Percentiles rank a stretch among this genome's conserved stretches.
phyloP scores from a whole-genome alignment of 352 stramenopile genomes.

The Detonula confervacea region DNA sequence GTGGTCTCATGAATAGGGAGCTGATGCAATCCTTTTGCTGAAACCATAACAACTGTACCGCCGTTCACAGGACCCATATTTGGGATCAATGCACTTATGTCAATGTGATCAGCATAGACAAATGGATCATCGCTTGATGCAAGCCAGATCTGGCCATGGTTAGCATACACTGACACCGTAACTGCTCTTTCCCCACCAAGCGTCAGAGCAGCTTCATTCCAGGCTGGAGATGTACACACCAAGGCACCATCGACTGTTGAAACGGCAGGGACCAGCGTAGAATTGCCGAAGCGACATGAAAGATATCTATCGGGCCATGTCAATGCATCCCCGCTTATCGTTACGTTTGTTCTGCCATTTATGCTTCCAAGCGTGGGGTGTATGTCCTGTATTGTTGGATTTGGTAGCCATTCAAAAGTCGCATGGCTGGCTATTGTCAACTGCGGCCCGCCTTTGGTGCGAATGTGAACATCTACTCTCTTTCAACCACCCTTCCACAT shows the following conservation, averaged over 20 bases:
- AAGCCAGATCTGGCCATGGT: constrained; percentile 45
- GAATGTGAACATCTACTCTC: constrained; percentile 45
- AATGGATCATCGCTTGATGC: constrained; percentile 50
- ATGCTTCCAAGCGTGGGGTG: constrained; percentile 44
- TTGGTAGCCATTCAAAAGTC: constrained; percentile 52
- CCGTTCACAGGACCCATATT: constrained; percentile 50
- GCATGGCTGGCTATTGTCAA: constrained; percentile 33
- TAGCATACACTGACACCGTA: constrained; percentile 40
- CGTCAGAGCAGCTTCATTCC: constrained; percentile 5
- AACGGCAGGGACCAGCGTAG: constrained; percentile 30
- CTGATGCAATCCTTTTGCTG: constrained; percentile 23
- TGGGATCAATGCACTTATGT: constrained; percentile 40
- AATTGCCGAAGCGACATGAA: constrained; percentile 64
- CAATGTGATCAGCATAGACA: constrained; percentile 49
- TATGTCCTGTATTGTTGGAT: constrained; percentile 52
- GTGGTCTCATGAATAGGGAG: constrained; percentile 33
- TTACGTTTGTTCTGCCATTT: constrained; percentile 47
- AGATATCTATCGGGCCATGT: constrained; percentile 51
- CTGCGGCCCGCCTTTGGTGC: constrained; percentile 12
- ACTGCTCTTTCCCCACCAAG: constrained; percentile 10
- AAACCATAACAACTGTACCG: constrained; percentile 47
- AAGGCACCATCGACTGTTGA: constrained; percentile 30
- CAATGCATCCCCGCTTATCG: constrained; percentile 34
- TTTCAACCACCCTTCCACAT: constrained; percentile 40
- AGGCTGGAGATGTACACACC: constrained; percentile 43